Conservation (phyloP, 345 rosid genomes). For the Lumnitzera racemosa region DNA sequence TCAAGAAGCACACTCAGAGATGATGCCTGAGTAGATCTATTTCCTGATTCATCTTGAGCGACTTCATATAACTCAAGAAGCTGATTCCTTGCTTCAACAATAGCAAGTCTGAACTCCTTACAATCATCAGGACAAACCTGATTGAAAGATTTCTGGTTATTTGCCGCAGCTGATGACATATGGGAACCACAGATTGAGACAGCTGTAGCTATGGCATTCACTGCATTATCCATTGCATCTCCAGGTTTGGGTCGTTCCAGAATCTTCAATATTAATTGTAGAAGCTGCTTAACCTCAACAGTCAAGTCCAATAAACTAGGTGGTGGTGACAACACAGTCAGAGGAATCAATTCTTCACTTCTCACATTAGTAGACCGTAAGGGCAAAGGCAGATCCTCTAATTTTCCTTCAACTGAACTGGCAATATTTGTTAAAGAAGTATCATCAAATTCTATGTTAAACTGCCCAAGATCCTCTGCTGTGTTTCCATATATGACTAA, state of each 20-base stretch:
- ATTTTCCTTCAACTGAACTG: slow-evolving; percentile 81
- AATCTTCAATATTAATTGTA: slow-evolving; percentile 52
- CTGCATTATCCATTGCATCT: slow-evolving; percentile 42
- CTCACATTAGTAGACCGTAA: slow-evolving; percentile 55
- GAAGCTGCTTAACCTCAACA: slow-evolving; percentile 63
- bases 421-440: slow-evolving; percentile 79
- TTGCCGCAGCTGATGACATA: slow-evolving; percentile 29
- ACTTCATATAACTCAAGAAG: slow-evolving; percentile 43
- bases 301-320: slow-evolving; percentile 46
- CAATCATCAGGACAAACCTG: slow-evolving; percentile 27
- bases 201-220: slow-evolving; percentile 40
- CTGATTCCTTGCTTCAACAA: slow-evolving; percentile 44
- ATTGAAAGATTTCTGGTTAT: slow-evolving; percentile 32
- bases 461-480: slow-evolving; percentile 98
- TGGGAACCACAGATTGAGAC: slow-evolving; percentile 46
- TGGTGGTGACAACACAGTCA: slow-evolving; percentile 58
- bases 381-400: slow-evolving; percentile 86
- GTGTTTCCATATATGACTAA: slow-evolving; percentile 87
- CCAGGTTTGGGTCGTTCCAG: slow-evolving; percentile 42
- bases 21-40: slow-evolving; percentile 30
- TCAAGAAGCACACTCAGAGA: slow-evolving; percentile 41
- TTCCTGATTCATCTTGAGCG: slow-evolving; percentile 33
- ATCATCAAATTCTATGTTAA: slow-evolving; percentile 87
- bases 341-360: slow-evolving; percentile 62
- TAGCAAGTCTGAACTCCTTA: slow-evolving; percentile 34